Evolutionary conservation across 2,329 filamentous ascomycete species (phyloP).

Genomic region (Claviceps maximensis): DNA sequence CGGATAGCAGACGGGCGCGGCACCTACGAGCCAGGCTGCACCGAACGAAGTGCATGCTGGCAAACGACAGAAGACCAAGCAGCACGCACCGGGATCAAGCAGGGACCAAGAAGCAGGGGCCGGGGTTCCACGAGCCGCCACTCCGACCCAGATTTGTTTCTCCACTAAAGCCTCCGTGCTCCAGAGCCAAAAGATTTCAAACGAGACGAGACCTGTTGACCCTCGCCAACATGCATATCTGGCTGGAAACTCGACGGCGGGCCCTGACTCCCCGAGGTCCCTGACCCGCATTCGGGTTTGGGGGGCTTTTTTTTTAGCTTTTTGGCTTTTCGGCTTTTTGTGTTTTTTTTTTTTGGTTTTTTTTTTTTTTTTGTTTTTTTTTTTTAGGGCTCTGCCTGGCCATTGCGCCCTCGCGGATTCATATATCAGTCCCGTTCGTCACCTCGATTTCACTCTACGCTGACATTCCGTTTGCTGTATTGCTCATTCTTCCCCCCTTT

Average conservation of each 20-base stretch:
- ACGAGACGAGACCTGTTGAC: no score
- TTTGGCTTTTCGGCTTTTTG: neutral
- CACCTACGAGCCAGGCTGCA: no score
- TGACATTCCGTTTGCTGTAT: neutral
- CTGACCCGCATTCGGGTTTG: slow-evolving; percentile 1
- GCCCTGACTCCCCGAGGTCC: neutral
- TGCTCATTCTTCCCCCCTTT: neutral
- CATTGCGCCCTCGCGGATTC: neutral
- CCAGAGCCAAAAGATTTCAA: neutral
- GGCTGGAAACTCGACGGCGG: no score
- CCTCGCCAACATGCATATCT: no score
- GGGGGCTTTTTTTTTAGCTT: neutral
- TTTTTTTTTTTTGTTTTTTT: neutral
- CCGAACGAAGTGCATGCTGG: no score
- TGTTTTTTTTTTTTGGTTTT: neutral
- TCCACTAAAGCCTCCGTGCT: slow-evolving; percentile 1
- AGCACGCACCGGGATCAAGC: no score
- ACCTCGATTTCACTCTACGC: neutral
- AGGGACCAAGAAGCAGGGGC: no score
- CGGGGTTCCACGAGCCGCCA: neutral
- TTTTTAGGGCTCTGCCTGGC: neutral
- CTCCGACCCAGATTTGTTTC: slow-evolving; percentile 4
- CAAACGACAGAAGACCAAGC: no score
- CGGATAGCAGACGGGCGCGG: no score
- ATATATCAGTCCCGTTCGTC: slow-evolving; percentile 1